phyloP scores from a whole-genome alignment of 2,329 filamentous ascomycete species.

The Emericellopsis atlantica region DNA sequence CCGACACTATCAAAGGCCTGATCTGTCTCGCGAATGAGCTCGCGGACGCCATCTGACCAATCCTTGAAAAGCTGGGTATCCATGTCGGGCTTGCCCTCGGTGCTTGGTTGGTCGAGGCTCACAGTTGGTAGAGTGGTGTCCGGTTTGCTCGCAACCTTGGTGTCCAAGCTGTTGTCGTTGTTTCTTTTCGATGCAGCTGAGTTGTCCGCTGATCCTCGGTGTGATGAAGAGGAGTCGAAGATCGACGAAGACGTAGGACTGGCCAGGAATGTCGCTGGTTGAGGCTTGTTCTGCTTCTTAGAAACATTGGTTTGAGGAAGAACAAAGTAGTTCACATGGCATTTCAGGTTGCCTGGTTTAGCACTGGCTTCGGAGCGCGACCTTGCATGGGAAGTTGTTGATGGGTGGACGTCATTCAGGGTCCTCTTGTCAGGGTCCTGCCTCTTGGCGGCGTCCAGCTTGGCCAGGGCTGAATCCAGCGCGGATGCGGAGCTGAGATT shows the following conservation, averaged over 20 bases:
- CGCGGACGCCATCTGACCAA: slow-evolving; percentile 2
- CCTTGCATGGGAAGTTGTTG: background rate
- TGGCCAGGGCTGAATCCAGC: background rate
- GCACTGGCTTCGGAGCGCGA: background rate
- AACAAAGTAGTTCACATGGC: too few species aligned
- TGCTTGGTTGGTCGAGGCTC: too few species aligned
- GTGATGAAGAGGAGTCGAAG: background rate
- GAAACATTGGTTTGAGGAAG: background rate
- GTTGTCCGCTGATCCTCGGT: too few species aligned
- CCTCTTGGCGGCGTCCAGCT: background rate
- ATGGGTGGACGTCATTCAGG: slow-evolving; percentile 1
- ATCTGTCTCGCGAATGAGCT: slow-evolving; percentile 4
- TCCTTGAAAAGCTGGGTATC: background rate
- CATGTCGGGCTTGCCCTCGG: too few species aligned
- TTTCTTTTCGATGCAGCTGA: too few species aligned
- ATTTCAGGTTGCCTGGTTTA: too few species aligned
- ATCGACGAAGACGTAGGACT: background rate
- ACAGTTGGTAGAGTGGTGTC: background rate
- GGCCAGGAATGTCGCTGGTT: background rate
- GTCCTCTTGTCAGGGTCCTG: slow-evolving; percentile 3
- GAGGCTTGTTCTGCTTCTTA: background rate
- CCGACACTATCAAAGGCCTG: slow-evolving; percentile 3
- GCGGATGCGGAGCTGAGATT: background rate
- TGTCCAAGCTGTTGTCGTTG: background rate
- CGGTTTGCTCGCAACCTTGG: background rate